Evolutionary conservation across 495 filamentous ascomycete genomes (phyloP).

Genomic region (Pseudomonodictys pantanalensis): DNA sequence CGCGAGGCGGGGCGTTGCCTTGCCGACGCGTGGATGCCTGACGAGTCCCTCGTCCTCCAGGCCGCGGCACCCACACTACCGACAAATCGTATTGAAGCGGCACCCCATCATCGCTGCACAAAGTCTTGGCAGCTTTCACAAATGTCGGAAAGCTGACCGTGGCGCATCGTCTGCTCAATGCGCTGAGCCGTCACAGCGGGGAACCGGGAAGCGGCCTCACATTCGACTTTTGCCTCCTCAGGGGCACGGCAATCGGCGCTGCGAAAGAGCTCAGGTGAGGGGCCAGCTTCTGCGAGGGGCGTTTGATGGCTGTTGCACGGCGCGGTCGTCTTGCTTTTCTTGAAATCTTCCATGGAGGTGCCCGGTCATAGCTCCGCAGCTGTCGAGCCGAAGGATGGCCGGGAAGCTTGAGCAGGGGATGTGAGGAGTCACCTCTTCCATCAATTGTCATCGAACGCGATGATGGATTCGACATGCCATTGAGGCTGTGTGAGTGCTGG

Average conservation of each 20-base stretch:
- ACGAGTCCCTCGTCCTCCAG: background rate
- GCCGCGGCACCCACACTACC: background rate
- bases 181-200: background rate
- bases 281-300: conserved; percentile 9
- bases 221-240: conserved; percentile 2
- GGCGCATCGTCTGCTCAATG: background rate
- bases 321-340: conserved; percentile 19
- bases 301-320: conserved; percentile 14
- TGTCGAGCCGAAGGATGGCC: conserved; percentile 5
- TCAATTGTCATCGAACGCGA: background rate
- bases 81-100: background rate
- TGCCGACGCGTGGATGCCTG: background rate
- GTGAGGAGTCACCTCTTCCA: background rate
- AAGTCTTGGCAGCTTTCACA: background rate
- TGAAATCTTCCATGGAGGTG: conserved; percentile 1
- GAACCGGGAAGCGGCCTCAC: background rate
- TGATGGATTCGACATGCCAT: background rate
- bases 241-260: conserved; percentile 15
- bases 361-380: conserved; percentile 17
- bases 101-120: background rate
- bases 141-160: background rate
- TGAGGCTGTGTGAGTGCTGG: conserved; percentile 3
- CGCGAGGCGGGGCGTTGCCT: background rate
- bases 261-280: background rate
- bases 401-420: conserved; percentile 12